Conservation (phyloP, 2,329 filamentous ascomycete species). For the Aureobasidium sp. region DNA sequence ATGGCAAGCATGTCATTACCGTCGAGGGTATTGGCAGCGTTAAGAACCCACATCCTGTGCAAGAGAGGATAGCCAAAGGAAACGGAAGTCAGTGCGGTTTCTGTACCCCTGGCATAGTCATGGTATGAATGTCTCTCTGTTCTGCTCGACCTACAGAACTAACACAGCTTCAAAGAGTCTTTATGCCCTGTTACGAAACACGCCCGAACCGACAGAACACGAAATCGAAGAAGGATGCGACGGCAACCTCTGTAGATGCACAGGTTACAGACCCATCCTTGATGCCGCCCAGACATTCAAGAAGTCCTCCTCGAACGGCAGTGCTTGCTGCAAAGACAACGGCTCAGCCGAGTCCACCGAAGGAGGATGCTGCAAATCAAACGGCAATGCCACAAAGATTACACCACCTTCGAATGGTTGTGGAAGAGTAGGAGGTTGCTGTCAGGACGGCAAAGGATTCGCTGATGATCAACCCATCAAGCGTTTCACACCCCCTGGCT, state of each 20-base stretch:
- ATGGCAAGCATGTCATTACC: slow-evolving; percentile 97
- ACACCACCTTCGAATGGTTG: slow-evolving; percentile 45
- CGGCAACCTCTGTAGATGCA: slow-evolving; percentile 91
- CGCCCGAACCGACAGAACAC: slow-evolving; percentile 65
- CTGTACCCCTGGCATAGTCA: slow-evolving; percentile 95
- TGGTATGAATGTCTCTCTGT: slow-evolving; percentile 43
- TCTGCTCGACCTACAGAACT: neutral
- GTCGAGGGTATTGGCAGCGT: slow-evolving; percentile 91
- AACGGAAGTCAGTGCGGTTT: slow-evolving; percentile 95
- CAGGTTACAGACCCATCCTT: slow-evolving; percentile 86
- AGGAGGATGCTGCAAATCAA: slow-evolving; percentile 31
- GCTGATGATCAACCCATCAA: slow-evolving; percentile 44
- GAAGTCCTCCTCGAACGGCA: slow-evolving; percentile 49
- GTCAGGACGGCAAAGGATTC: slow-evolving; percentile 27
- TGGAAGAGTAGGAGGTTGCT: slow-evolving; percentile 27
- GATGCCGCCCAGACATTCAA: slow-evolving; percentile 91
- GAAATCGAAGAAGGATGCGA: slow-evolving; percentile 96
- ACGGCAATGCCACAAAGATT: slow-evolving; percentile 40
- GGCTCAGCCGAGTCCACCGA: neutral
- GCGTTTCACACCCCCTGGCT: slow-evolving; percentile 75
- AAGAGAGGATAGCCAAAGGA: slow-evolving; percentile 82
- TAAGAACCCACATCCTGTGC: slow-evolving; percentile 77
- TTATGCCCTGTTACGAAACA: slow-evolving; percentile 86
- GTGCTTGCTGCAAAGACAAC: slow-evolving; percentile 28
- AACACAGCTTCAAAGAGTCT: slow-evolving; percentile 52